phyloP scores from a whole-genome alignment of 805 yeast species.

The Lachancea kluyveri region DNA sequence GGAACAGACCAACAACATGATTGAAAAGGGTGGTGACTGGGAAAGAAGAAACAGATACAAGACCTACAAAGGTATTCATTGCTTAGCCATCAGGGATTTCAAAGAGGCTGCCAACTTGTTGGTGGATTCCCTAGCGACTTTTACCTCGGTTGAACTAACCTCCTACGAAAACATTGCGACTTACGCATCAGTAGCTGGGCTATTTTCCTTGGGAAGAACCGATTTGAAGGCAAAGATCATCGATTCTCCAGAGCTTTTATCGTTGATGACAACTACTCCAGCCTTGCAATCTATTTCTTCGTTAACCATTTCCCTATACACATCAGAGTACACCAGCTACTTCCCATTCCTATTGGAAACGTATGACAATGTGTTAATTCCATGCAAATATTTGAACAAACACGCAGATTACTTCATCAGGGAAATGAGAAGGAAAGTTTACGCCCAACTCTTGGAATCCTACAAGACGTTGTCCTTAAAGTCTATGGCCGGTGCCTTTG shows the following conservation, averaged over 20 bases:
- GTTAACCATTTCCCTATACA: slow-evolving; percentile 79
- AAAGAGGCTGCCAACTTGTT: slow-evolving; percentile 77
- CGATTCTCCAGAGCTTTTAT: slow-evolving; percentile 89
- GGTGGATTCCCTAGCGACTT: slow-evolving; percentile 89
- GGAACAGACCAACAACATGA: slow-evolving; percentile 63
- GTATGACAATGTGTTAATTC: slow-evolving; percentile 61
- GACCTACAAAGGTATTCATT: slow-evolving; percentile 81
- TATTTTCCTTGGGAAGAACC: slow-evolving; percentile 72
- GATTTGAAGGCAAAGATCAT: slow-evolving; percentile 79
- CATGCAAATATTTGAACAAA: slow-evolving; percentile 59
- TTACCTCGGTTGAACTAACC: slow-evolving; percentile 86
- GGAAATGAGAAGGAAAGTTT: slow-evolving; percentile 92
- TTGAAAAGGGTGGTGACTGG: slow-evolving; percentile 99
- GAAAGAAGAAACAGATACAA: slow-evolving; percentile 94
- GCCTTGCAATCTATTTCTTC: slow-evolving; percentile 74
- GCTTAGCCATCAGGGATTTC: slow-evolving; percentile 80
- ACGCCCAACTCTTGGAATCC: slow-evolving; percentile 88
- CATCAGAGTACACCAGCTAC: slow-evolving; percentile 77
- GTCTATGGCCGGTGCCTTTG: slow-evolving; percentile 92
- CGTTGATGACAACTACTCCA: slow-evolving; percentile 66
- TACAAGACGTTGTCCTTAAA: slow-evolving; percentile 84
- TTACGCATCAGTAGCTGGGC: slow-evolving; percentile 85
- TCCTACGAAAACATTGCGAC: slow-evolving; percentile 86
- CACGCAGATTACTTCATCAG: slow-evolving; percentile 84
- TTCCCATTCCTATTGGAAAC: slow-evolving; percentile 74